Conservation (phyloP, 176 grass and related monocot species). For the Rhynchospora breviuscula region DNA sequence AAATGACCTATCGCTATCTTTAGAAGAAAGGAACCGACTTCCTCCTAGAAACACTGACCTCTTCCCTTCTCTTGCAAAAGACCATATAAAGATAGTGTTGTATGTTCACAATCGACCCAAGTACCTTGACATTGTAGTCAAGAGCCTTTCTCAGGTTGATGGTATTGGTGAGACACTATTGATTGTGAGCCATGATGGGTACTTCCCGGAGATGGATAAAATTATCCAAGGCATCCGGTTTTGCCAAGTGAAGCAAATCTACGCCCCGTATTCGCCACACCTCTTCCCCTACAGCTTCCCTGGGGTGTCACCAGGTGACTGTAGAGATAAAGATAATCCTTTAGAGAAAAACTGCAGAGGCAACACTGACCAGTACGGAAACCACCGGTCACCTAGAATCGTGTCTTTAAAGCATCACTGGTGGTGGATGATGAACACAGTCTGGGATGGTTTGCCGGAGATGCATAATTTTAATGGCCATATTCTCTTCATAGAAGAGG, state of each 20-base stretch:
- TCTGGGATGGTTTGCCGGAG: constrained; percentile 92
- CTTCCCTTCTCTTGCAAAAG: constrained; percentile 47
- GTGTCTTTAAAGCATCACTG: constrained; percentile 96
- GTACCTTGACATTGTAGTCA: constrained; percentile 69
- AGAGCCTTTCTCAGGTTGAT: constrained; percentile 60
- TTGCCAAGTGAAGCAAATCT: constrained; percentile 98
- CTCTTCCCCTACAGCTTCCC: constrained; percentile 71
- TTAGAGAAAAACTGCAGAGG: constrained; percentile 56
- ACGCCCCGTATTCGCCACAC: constrained; percentile 83
- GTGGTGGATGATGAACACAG: constrained; percentile 99
- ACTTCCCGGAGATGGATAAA: constrained; percentile 80
- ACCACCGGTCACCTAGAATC: constrained; percentile 75
- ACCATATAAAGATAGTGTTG: constrained; percentile 66
- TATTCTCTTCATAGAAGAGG: constrained; percentile 94
- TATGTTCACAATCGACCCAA: constrained; percentile 90
- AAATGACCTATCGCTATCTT: constrained; percentile 64
- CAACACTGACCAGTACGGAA: constrained; percentile 73
- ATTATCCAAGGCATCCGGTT: constrained; percentile 65
- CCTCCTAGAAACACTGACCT: constrained; percentile 56
- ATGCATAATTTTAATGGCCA: constrained; percentile 53
- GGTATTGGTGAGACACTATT: constrained; percentile 84
- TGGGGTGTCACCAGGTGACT: constrained; percentile 57
- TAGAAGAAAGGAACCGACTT: constrained; percentile 57
- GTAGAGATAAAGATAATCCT: constrained; percentile 59
- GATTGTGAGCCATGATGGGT: constrained; percentile 88